Evolutionary conservation across 371 early-diverging fungal species (phyloP).

Genomic region (Mucor plumbeus): DNA sequence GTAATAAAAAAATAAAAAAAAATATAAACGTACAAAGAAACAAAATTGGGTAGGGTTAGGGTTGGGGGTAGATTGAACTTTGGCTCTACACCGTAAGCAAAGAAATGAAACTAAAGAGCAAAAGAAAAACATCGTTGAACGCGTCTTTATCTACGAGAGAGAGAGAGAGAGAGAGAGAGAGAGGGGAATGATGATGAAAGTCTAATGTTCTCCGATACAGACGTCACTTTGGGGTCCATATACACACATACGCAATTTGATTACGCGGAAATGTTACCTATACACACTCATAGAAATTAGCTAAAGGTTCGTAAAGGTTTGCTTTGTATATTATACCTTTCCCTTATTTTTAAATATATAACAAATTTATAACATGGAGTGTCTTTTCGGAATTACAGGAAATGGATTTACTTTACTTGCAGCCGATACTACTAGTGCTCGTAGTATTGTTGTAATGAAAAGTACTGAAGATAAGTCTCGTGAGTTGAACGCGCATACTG

Average conservation of each 20-base stretch:
- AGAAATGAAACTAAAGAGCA: not conserved
- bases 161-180: not conserved
- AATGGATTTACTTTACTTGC: conserved; percentile 93
- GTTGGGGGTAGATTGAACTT: not conserved
- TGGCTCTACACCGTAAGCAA: conserved; percentile 4
- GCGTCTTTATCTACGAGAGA: too few relatives aligned
- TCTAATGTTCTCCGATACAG: not conserved
- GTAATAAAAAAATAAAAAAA: too few relatives aligned
- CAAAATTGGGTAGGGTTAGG: not conserved
- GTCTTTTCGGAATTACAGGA: conserved; percentile 92
- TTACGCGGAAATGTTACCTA: conserved; percentile 6
- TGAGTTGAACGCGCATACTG: conserved; percentile 77
- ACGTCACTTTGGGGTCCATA: not conserved
- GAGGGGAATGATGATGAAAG: not conserved
- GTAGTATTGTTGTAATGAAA: conserved; percentile 94
- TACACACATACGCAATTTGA: conserved; percentile 1
- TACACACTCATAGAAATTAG: not conserved
- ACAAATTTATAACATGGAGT: conserved; percentile 70
- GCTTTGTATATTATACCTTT: not conserved
- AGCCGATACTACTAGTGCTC: conserved; percentile 79
- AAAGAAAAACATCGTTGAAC: not conserved
- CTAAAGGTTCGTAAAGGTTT: not conserved
- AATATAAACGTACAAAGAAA: not conserved
- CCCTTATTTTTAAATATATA: not conserved
- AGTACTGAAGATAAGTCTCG: conserved; percentile 89